phyloP scores from a whole-genome alignment of 352 stramenopile species.

The Phytophthora pini region DNA sequence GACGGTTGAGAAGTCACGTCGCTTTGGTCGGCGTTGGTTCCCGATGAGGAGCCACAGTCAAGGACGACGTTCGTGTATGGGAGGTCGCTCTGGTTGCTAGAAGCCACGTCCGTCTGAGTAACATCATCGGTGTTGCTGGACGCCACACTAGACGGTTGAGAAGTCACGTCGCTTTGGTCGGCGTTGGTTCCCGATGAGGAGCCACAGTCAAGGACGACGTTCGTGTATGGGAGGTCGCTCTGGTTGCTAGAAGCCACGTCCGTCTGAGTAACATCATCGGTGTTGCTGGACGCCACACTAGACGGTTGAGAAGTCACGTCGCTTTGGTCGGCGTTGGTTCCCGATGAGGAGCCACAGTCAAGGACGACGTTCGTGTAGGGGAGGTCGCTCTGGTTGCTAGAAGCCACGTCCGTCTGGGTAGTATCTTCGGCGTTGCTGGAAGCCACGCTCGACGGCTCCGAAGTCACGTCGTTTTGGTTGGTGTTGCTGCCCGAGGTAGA shows the following conservation, averaged over 20 bases:
- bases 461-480: slow-evolving; percentile 6
- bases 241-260: too few relatives aligned
- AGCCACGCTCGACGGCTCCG: background rate
- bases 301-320: slow-evolving; percentile 1
- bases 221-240: too few relatives aligned
- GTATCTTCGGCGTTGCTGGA: too few relatives aligned
- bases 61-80: slow-evolving; percentile 5
- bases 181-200: background rate
- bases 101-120: slow-evolving; percentile 22
- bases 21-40: slow-evolving; percentile 4
- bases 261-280: too few relatives aligned
- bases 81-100: slow-evolving; percentile 9
- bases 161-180: slow-evolving; percentile 3
- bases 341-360: slow-evolving; percentile 6
- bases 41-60: slow-evolving; percentile 4
- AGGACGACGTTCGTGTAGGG: slow-evolving; percentile 2
- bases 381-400: background rate
- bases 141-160: slow-evolving; percentile 1
- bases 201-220: too few relatives aligned
- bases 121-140: slow-evolving; percentile 4
- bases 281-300: too few relatives aligned
- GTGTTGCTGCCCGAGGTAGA: slow-evolving; percentile 4
- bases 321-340: slow-evolving; percentile 4
- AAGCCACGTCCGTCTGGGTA: too few relatives aligned
- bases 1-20: slow-evolving; percentile 4